Percentiles rank a stretch among this genome's conserved stretches.
These are phyloP conservation scores for Hamamelis virginiana DNA, from an alignment of 164 flowering plant genomes.

Conservation along the genomic window DNA sequence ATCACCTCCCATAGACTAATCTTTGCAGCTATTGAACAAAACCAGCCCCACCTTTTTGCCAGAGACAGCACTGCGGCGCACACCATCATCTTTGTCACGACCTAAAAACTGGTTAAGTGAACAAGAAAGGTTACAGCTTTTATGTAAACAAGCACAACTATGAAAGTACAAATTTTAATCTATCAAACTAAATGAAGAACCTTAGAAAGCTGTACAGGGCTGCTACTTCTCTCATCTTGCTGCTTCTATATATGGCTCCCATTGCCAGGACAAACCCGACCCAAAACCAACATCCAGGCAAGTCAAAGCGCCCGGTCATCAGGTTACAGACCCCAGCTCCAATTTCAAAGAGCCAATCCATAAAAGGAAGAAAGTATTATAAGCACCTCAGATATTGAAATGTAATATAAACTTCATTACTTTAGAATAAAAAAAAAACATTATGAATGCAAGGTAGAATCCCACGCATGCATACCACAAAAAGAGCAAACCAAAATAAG, in stretches of 20 bases:
- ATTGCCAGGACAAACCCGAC: conserved; percentile 61
- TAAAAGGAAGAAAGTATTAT: conserved; percentile 77
- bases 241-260: conserved; percentile 82
- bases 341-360: conserved; percentile 84
- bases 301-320: conserved; percentile 58
- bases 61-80: conserved; percentile 94
- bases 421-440: background rate
- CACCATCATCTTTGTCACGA: conserved; percentile 84
- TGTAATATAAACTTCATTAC: background rate
- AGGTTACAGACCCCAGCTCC: conserved; percentile 95
- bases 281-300: conserved; percentile 58
- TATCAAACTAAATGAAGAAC: conserved; percentile 24
- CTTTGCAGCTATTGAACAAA: background rate
- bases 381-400: conserved; percentile 42
- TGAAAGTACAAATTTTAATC: background rate
- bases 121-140: background rate
- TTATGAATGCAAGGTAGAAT: background rate
- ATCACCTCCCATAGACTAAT: background rate
- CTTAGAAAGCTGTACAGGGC: conserved; percentile 99
- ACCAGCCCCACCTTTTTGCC: conserved; percentile 75
- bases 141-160: background rate
- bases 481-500: background rate
- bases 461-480: background rate
- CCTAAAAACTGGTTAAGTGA: conserved; percentile 68
- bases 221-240: conserved; percentile 58